Evolutionary conservation across 805 yeast species (phyloP).

Genomic region (Alloascoidea hylecoeti): DNA sequence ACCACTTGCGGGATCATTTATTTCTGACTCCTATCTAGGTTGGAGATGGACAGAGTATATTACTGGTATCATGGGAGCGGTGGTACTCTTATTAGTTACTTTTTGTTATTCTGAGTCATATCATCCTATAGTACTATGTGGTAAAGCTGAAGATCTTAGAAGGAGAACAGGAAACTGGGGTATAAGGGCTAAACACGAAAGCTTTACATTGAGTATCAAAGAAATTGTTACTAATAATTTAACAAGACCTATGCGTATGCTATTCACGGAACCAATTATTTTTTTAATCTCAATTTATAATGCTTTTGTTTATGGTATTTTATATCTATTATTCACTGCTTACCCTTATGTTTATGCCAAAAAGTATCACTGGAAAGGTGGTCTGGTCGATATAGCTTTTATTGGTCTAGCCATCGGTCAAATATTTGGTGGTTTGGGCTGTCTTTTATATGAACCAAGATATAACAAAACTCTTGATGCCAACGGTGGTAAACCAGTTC

Average conservation of each 20-base stretch:
- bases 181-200: conserved; percentile 66
- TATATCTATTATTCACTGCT: conserved; percentile 62
- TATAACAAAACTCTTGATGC: conserved; percentile 31
- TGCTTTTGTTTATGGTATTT: conserved; percentile 69
- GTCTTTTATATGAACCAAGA: conserved; percentile 32
- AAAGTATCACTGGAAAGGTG: conserved; percentile 44
- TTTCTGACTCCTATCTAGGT: conserved; percentile 43
- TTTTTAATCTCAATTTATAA: conserved; percentile 56
- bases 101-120: conserved; percentile 56
- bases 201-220: conserved; percentile 34
- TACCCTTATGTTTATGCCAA: conserved; percentile 55
- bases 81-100: conserved; percentile 22
- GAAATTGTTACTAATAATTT: conserved; percentile 52
- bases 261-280: conserved; percentile 57
- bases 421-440: conserved; percentile 34
- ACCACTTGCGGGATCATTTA: conserved; percentile 67
- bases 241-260: conserved; percentile 55
- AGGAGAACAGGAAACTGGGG: conserved; percentile 72
- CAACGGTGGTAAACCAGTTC: conserved; percentile 47
- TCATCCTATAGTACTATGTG: conserved; percentile 50
- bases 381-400: conserved; percentile 70
- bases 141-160: conserved; percentile 51
- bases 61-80: conserved; percentile 44
- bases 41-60: conserved; percentile 81
- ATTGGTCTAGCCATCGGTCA: conserved; percentile 62